Base-by-base conservation (phyloP, 2,329 filamentous ascomycete species). In the Colletotrichum tabaci region DNA sequence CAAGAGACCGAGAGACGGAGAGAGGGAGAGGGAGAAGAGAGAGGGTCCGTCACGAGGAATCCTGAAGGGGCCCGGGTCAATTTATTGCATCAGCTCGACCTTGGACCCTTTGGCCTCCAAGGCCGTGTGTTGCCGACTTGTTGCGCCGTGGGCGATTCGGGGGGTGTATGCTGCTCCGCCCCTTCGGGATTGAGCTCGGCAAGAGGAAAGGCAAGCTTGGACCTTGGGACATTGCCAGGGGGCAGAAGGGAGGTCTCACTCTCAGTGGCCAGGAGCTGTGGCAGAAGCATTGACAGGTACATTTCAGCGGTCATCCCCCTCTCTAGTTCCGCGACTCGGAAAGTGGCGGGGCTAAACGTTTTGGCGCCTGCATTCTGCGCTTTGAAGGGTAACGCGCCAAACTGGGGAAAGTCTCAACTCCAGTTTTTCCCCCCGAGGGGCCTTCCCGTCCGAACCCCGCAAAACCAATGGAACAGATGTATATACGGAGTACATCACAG, bases 291-390 rank as follows among this genome's bases (percentile, higher is more conserved):
- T 35, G 50, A 53, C 15, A 44, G 40, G 38, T 52, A 50, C 38
- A 30, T 52, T 47, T 44, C 40, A 66, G 67, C 62, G 52, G 44
- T 55, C 53, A 10, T 40, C 26, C 26, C 65, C 69, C 66, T 66
- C 57, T 62, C 65, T 35, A 21, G 52, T 68, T 71, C 68, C 68
- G 68, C 58, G 58, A 64, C 55, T 72, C 70, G 70, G 70, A 71
- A 65, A 72, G 70, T 72, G 70, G 67, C 66, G 70, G 70, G 70
- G 70, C 67, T 72, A 72, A 72, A 72, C 56, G 70, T 72, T 71
- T 71, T 71, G 61, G 66, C 70, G 70, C 60, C 52, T 10, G 8
- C 38, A 38, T 38, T 18, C 13, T 62, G 35, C 30, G 47, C 58
- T 49, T 30, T 68, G 68, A 64, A 26, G 57, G 35, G 13, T 21